Evolutionary conservation across 1,284 basidiomycete species (phyloP).

Genomic region (Cutaneotrichosporon spelunceum): DNA sequence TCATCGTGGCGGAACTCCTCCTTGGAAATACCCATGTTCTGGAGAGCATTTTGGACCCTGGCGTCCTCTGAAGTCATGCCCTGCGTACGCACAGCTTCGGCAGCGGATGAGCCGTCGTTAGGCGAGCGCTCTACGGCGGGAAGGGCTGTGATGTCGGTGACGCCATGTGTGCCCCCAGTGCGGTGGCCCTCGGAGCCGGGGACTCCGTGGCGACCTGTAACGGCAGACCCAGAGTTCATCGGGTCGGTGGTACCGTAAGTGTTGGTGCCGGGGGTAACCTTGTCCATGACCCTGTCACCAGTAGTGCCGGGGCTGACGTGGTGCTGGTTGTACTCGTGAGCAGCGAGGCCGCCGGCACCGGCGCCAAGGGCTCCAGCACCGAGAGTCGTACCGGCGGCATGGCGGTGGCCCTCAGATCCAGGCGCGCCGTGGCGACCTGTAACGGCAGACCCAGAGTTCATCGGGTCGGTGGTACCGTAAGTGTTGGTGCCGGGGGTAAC

Average conservation of each 20-base stretch:
- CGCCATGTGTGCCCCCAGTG: background rate
- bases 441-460: background rate
- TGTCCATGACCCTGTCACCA: background rate
- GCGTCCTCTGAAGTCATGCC: slow-evolving; percentile 14
- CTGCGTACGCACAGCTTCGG: slow-evolving; percentile 5
- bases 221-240: background rate
- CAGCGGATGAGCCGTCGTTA: slow-evolving; percentile 6
- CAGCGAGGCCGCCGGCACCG: slow-evolving; percentile 1
- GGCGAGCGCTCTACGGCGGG: background rate
- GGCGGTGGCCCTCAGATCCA: background rate
- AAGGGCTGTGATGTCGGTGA: background rate
- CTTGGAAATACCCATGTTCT: slow-evolving; percentile 11
- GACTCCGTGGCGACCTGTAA: background rate
- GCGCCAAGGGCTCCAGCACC: background rate
- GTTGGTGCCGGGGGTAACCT: background rate
- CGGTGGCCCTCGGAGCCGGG: background rate
- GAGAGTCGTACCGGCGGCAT: background rate
- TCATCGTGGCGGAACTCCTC: slow-evolving; percentile 10
- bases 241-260: background rate
- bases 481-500: slow-evolving; percentile 1
- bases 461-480: background rate
- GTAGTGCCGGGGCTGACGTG: background rate
- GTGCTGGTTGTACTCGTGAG: background rate
- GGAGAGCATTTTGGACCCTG: background rate
- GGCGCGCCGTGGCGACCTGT: background rate